Conservation (phyloP, 768 basidiomycete genomes). For the Kwoniella sp. region DNA sequence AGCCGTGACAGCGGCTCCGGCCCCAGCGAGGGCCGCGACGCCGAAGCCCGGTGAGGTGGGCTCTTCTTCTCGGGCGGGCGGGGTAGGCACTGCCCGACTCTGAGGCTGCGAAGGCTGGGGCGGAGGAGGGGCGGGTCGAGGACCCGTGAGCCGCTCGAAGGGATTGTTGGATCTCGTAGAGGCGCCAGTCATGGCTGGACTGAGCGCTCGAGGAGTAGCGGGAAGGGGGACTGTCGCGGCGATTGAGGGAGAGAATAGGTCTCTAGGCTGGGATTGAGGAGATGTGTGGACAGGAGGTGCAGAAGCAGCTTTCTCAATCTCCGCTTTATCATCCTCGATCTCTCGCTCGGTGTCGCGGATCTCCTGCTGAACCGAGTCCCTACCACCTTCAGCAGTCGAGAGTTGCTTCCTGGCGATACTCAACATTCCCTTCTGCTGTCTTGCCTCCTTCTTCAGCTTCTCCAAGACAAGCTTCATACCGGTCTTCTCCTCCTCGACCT, state of each 20-base stretch:
- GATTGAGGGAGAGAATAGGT: conserved; percentile 48
- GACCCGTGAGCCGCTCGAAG: conserved; percentile 64
- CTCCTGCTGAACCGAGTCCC: conserved; percentile 70
- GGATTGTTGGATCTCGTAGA: conserved; percentile 78
- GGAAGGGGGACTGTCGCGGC: conserved; percentile 76
- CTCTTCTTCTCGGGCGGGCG: conserved; percentile 5
- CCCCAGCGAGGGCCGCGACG: conserved; percentile 34
- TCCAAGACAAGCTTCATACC: conserved; percentile 73
- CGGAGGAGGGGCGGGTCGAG: conserved; percentile 1
- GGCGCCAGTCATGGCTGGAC: conserved; percentile 60
- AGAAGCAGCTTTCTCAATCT: conserved; percentile 26
- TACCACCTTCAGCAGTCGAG: conserved; percentile 75
- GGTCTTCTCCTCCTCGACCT: conserved; percentile 73
- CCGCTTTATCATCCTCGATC: conserved; percentile 60
- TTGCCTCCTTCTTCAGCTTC: conserved; percentile 86
- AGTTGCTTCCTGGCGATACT: conserved; percentile 96
- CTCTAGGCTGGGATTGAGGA: conserved; percentile 12
- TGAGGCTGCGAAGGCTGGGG: conserved; percentile 4
- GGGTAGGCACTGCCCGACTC: background rate
- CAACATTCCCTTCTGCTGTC: conserved; percentile 92
- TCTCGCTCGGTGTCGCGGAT: conserved; percentile 65
- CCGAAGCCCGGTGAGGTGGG: conserved; percentile 32
- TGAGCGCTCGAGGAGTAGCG: conserved; percentile 65
- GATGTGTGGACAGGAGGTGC: conserved; percentile 28
- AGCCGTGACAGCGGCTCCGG: conserved; percentile 34